A percentile compares a stretch with the other conserved stretches of the same genome.
Evolutionary conservation across 345 rosid species (phyloP).

Genomic region (Euclidium syriacum): DNA sequence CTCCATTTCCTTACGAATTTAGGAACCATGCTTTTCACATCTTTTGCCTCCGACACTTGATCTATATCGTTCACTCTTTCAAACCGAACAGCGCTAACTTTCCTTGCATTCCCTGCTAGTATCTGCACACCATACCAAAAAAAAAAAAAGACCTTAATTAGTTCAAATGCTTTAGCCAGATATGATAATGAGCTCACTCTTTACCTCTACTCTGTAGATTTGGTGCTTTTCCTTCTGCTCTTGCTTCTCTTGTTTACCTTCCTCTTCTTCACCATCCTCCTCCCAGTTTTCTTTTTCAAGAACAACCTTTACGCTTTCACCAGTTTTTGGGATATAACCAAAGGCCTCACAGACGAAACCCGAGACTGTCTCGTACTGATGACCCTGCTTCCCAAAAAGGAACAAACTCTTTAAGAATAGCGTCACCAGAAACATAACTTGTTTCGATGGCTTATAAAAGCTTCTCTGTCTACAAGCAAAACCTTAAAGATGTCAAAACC

Average conservation of each 20-base stretch:
- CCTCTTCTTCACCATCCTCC: conserved; percentile 53
- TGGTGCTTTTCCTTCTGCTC: conserved; percentile 66
- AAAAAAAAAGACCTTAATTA: conserved; percentile 7
- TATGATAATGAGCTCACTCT: background rate
- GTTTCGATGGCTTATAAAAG: background rate
- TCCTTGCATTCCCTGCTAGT: conserved; percentile 93
- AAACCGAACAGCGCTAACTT: conserved; percentile 88
- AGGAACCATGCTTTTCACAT: conserved; percentile 68
- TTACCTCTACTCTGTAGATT: conserved; percentile 84
- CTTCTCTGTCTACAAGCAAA: conserved; percentile 1
- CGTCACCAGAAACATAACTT: background rate
- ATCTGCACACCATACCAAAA: conserved; percentile 60
- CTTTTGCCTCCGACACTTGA: conserved; percentile 46
- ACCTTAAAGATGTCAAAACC: conserved; percentile 2
- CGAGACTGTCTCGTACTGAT: conserved; percentile 96
- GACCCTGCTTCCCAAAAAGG: conserved; percentile 52
- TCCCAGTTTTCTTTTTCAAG: conserved; percentile 78
- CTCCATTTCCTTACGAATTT: conserved; percentile 76
- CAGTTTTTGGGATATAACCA: conserved; percentile 96
- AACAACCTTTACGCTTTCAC: conserved; percentile 75
- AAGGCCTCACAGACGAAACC: conserved; percentile 95
- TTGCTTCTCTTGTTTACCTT: conserved; percentile 60
- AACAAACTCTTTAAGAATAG: background rate
- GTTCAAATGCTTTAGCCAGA: background rate
- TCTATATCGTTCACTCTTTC: conserved; percentile 58